Conservation (phyloP, 2,329 filamentous ascomycete genomes). For the Calonectria leucothoes region DNA sequence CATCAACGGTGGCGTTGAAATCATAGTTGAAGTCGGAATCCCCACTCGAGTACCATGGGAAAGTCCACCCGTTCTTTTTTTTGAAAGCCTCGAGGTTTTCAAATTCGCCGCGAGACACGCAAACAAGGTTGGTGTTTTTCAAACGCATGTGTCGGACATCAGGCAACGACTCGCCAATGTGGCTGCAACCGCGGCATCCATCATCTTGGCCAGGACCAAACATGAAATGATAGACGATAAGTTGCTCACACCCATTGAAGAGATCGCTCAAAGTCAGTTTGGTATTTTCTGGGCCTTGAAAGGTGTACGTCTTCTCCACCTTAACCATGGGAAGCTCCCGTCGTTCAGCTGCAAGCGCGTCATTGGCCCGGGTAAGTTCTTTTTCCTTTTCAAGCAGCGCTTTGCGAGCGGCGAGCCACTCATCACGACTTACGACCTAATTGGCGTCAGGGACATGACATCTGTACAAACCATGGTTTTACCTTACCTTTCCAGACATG, state of each 20-base stretch:
- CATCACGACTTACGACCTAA: constrained; percentile 46
- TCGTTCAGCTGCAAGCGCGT: constrained; percentile 45
- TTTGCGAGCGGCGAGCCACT: constrained; percentile 50
- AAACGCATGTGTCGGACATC: constrained; percentile 50
- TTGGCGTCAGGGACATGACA: background rate
- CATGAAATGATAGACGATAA: constrained; percentile 61
- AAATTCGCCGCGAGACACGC: constrained; percentile 52
- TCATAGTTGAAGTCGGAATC: constrained; percentile 54
- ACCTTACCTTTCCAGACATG: constrained; percentile 18
- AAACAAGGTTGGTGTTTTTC: constrained; percentile 52
- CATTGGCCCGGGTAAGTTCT: constrained; percentile 42
- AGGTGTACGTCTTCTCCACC: constrained; percentile 49
- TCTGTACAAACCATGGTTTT: no score
- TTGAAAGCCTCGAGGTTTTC: constrained; percentile 51
- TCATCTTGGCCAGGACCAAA: constrained; percentile 48
- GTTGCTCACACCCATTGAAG: constrained; percentile 48
- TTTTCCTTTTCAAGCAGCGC: constrained; percentile 51
- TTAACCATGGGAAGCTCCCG: constrained; percentile 54
- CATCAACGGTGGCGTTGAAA: constrained; percentile 50
- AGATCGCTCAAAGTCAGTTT: constrained; percentile 43
- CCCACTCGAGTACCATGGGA: constrained; percentile 53
- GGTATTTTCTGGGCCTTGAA: constrained; percentile 45
- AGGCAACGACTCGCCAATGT: constrained; percentile 53
- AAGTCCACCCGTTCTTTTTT: constrained; percentile 52
- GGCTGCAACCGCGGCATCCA: constrained; percentile 53